phyloP scores from a whole-genome alignment of 768 basidiomycete genomes.

The Psilocybe cubensis region DNA sequence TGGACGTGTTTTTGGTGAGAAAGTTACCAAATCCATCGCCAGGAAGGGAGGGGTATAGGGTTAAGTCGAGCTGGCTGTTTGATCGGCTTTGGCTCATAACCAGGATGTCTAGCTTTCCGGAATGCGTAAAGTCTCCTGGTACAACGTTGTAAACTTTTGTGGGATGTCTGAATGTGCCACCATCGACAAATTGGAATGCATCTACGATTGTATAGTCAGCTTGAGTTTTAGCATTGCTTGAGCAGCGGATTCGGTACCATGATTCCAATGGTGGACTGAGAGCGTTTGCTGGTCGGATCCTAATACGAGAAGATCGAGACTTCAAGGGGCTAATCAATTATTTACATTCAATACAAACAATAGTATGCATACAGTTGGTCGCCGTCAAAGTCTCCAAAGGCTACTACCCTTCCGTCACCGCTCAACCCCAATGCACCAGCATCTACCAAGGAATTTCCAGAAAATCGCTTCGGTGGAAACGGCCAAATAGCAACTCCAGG shows the following conservation, averaged over 20 bases:
- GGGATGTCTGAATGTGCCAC: conserved; percentile 57
- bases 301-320: conserved; percentile 81
- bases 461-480: conserved; percentile 85
- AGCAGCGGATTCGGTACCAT: conserved; percentile 48
- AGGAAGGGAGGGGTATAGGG: conserved; percentile 67
- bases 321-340: conserved; percentile 32
- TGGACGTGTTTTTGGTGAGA: background rate
- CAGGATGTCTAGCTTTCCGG: conserved; percentile 88
- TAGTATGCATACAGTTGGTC: conserved; percentile 81
- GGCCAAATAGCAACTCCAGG: conserved; percentile 64
- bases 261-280: conserved; percentile 81
- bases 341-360: background rate
- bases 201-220: conserved; percentile 40
- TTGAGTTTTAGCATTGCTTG: background rate
- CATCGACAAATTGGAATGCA: conserved; percentile 56
- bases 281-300: conserved; percentile 76
- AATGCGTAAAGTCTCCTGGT: conserved; percentile 92
- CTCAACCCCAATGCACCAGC: conserved; percentile 82
- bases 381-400: conserved; percentile 95
- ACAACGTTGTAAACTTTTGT: conserved; percentile 76
- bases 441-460: conserved; percentile 75
- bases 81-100: conserved; percentile 73
- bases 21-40: conserved; percentile 68
- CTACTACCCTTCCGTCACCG: conserved; percentile 74
- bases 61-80: conserved; percentile 61